phyloP scores from a whole-genome alignment of 225 moss, liverwort and hornwort genomes.

The Antitrichia curtipendula region DNA sequence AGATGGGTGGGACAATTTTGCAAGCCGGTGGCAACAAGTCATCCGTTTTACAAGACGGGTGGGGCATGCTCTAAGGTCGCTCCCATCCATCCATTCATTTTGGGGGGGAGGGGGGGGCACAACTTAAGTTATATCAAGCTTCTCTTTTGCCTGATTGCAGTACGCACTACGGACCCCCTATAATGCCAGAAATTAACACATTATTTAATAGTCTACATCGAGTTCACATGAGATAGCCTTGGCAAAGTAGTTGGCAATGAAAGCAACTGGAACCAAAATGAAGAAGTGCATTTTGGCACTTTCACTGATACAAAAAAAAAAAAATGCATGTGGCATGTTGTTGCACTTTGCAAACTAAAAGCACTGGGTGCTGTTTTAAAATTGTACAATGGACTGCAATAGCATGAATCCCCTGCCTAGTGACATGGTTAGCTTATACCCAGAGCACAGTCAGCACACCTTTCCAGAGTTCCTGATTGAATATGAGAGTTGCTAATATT shows the following conservation, averaged over 20 bases:
- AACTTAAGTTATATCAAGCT: too few relatives aligned
- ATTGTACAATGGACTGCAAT: neutral
- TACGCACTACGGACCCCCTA: too few relatives aligned
- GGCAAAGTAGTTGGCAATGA: neutral
- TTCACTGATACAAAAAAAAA: neutral
- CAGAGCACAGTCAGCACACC: too few relatives aligned
- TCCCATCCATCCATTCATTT: neutral
- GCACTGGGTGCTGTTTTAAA: neutral
- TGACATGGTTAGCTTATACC: neutral
- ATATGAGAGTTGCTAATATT: neutral
- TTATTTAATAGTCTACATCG: neutral
- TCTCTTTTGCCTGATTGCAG: neutral
- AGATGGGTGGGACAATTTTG: too few relatives aligned
- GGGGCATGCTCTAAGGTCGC: too few relatives aligned
- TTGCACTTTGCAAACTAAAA: neutral
- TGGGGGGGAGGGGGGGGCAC: neutral
- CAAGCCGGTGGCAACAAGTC: too few relatives aligned
- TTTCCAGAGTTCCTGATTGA: neutral
- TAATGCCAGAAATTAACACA: neutral
- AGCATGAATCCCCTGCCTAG: neutral
- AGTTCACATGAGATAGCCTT: neutral
- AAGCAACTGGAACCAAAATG: neutral
- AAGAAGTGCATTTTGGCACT: neutral
- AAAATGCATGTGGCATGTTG: neutral
- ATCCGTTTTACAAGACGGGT: too few relatives aligned